phyloP scores from a whole-genome alignment of 1,139 yeast species.

The Geotrichum klebahnii region DNA sequence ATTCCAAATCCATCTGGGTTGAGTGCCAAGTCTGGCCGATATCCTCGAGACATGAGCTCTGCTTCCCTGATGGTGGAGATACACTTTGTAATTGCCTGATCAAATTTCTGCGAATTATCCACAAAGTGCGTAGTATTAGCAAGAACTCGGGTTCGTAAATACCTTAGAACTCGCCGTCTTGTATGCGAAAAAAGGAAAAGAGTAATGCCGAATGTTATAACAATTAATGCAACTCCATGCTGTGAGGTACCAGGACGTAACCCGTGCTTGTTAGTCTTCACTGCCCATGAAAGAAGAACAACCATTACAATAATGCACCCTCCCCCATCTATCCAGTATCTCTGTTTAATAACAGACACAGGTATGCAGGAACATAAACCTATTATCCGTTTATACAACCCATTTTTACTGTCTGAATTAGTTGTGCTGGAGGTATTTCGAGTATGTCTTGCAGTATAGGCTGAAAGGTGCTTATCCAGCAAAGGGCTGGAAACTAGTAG shows the following conservation, averaged over 20 bases:
- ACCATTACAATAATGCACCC: no score
- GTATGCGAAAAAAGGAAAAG: conserved; percentile 38
- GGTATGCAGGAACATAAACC: no score
- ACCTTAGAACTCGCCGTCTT: conserved; percentile 37
- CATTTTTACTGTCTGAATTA: no score
- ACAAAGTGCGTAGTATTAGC: conserved; percentile 34
- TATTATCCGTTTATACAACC: no score
- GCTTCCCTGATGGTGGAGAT: conserved; percentile 39
- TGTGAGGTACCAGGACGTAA: conserved; percentile 4
- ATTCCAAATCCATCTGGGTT: no score
- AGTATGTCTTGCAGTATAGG: neutral
- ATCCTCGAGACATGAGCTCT: conserved; percentile 30
- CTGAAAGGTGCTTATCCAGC: conserved; percentile 36
- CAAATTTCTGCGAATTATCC: conserved; percentile 34
- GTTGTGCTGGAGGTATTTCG: neutral
- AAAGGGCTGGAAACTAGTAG: conserved; percentile 44
- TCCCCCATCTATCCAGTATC: no score
- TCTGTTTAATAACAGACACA: no score
- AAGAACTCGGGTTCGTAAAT: conserved; percentile 37
- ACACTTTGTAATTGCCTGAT: conserved; percentile 35
- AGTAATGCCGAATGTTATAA: conserved; percentile 23
- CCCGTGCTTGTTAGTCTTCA: conserved; percentile 22
- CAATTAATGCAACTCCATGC: conserved; percentile 3
- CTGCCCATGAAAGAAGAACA: conserved; percentile 27
- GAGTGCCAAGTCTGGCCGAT: conserved; percentile 2